Evolutionary conservation across 1,284 basidiomycete genomes (phyloP).

Genomic region (Cronartium ribicola): DNA sequence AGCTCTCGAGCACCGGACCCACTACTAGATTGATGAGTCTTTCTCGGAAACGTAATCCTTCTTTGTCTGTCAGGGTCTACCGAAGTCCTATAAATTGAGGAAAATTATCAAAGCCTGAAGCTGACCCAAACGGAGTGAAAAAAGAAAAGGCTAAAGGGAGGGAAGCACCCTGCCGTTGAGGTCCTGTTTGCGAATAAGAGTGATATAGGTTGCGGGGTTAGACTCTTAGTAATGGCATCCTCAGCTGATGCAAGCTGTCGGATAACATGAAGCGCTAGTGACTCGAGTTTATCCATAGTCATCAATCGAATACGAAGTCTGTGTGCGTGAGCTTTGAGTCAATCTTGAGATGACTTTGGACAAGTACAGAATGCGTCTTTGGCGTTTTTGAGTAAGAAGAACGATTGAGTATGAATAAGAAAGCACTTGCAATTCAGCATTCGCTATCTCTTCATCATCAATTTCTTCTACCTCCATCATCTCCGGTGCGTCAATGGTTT

Average conservation of each 20-base stretch:
- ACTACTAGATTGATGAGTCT: background rate
- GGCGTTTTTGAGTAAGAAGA: background rate
- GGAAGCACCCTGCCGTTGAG: background rate
- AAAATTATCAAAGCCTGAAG: no score
- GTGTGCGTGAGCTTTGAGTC: background rate
- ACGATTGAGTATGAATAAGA: background rate
- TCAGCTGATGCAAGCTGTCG: background rate
- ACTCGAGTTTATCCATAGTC: background rate
- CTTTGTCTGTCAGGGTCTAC: background rate
- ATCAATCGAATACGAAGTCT: constrained; percentile 1
- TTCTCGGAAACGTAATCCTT: constrained; percentile 16
- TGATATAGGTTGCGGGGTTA: background rate
- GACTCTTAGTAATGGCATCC: no score
- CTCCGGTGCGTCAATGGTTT: background rate
- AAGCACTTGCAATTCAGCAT: background rate
- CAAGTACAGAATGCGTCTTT: background rate
- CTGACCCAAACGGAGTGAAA: no score
- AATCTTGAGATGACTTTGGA: no score
- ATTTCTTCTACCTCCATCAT: background rate
- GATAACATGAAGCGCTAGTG: background rate
- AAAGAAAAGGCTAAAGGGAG: background rate
- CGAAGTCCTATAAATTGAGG: no score
- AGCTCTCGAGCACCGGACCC: constrained; percentile 24
- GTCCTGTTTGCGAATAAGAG: background rate
- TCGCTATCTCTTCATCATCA: background rate